Evolutionary conservation across 345 rosid genomes (phyloP).

Genomic region (Rhodamnia argentea): DNA sequence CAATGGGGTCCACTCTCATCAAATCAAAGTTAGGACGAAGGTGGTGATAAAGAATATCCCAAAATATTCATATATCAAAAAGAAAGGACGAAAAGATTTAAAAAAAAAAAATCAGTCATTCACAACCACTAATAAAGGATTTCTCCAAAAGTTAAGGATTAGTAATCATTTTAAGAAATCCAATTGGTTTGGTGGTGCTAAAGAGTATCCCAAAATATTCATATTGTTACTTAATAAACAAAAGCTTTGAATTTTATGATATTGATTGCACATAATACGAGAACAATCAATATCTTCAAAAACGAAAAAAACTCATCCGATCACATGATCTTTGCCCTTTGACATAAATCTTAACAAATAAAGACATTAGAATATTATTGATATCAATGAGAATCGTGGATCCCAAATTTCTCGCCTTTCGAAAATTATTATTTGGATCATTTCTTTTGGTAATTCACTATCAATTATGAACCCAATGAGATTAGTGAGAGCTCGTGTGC

Average conservation of each 20-base stretch:
- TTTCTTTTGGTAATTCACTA: not conserved
- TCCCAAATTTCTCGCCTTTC: not conserved
- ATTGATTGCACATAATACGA: accelerated
- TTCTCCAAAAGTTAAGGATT: no score
- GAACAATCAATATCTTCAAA: not conserved
- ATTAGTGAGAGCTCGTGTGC: not conserved
- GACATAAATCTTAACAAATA: not conserved
- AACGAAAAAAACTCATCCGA: not conserved
- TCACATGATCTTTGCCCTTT: not conserved
- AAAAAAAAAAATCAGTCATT: no score
- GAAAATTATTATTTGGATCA: not conserved
- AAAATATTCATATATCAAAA: not conserved
- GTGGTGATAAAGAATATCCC: not conserved
- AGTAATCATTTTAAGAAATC: no score
- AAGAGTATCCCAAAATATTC: not conserved
- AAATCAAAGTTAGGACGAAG: not conserved
- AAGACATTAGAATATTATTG: not conserved
- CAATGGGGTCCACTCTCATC: not conserved
- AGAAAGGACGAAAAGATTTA: no score
- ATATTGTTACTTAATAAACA: not conserved
- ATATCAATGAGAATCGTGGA: not conserved
- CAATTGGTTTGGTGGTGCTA: not conserved
- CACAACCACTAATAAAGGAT: no score
- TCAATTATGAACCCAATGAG: not conserved
- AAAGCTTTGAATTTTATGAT: not conserved